Conservation (phyloP, 805 yeast genomes). For the Starmerella asiatica region DNA sequence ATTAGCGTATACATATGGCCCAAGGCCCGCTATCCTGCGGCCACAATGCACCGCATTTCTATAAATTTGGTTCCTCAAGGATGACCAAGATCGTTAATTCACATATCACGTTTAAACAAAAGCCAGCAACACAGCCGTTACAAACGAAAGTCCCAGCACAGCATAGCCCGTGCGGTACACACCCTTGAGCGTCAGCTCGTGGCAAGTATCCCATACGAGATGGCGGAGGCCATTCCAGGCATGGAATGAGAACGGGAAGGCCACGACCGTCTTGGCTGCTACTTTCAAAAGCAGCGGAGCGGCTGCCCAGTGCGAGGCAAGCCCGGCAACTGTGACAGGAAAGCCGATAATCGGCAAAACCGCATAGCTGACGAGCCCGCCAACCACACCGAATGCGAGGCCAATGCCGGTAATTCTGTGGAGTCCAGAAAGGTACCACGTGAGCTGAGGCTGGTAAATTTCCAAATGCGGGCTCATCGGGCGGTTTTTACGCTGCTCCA, state of each 20-base stretch:
- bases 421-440: constrained; percentile 63
- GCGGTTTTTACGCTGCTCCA: constrained; percentile 72
- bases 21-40: too few relatives aligned
- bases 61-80: too few relatives aligned
- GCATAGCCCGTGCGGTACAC: constrained; percentile 86
- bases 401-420: constrained; percentile 85
- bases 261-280: constrained; percentile 52
- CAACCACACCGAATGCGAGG: constrained; percentile 67
- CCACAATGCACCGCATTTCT: too few relatives aligned
- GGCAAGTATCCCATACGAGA: constrained; percentile 82
- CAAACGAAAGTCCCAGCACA: constrained; percentile 50
- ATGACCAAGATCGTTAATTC: too few relatives aligned
- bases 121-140: constrained; percentile 39
- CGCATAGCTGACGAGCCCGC: constrained; percentile 62
- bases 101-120: constrained; percentile 23
- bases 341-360: constrained; percentile 51
- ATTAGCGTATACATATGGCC: too few relatives aligned
- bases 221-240: constrained; percentile 81
- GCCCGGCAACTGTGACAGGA: constrained; percentile 37
- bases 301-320: constrained; percentile 44
- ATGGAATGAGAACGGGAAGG: constrained; percentile 83
- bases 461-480: constrained; percentile 83
- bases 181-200: constrained; percentile 65
- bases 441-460: constrained; percentile 83
- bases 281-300: constrained; percentile 53